Conservation (phyloP, 441 rosid species). For the Jatropha multifida region DNA sequence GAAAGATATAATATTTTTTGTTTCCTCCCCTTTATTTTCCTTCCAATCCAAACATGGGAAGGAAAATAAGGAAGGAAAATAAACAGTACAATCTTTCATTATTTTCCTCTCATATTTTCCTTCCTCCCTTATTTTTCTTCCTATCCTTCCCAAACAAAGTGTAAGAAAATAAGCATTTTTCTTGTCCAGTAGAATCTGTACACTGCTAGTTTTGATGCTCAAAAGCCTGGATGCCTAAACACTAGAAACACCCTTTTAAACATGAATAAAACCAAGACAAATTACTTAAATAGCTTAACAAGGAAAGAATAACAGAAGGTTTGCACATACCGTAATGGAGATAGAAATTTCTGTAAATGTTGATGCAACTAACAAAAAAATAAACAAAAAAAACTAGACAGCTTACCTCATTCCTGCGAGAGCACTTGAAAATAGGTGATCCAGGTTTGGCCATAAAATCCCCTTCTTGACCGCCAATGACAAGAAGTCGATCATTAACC, state of each 20-base stretch:
- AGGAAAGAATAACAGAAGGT: neutral
- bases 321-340: neutral
- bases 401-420: slow-evolving; percentile 78
- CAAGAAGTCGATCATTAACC: slow-evolving; percentile 64
- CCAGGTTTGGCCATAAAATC: slow-evolving; percentile 99
- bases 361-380: neutral
- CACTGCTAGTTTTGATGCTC: too few species aligned
- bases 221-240: neutral
- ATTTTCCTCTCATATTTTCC: too few species aligned
- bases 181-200: neutral
- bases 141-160: too few species aligned
- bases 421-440: slow-evolving; percentile 97
- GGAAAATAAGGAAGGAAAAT: too few species aligned
- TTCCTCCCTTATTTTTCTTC: too few species aligned
- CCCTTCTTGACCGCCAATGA: slow-evolving; percentile 97
- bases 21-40: too few species aligned
- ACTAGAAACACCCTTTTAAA: neutral
- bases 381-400: neutral
- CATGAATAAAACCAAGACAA: neutral
- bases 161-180: neutral
- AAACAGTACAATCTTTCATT: too few species aligned
- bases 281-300: neutral
- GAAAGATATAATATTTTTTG: too few species aligned
- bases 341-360: neutral
- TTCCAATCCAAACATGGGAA: too few species aligned